phyloP scores from a whole-genome alignment of 805 yeast species.

The Ogataea sp. region DNA sequence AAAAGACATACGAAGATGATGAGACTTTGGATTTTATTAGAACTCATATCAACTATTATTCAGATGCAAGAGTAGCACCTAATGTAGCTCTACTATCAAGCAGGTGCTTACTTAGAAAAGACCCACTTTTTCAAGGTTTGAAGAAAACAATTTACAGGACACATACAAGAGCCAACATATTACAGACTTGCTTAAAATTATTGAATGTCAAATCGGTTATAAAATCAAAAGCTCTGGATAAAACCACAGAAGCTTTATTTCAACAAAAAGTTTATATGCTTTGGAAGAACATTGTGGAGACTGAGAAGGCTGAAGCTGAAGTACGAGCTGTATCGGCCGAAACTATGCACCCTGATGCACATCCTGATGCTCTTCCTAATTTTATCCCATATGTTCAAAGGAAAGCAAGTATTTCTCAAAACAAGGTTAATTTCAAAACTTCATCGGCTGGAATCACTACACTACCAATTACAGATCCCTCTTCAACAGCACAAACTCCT shows the following conservation, averaged over 20 bases:
- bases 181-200: not conserved
- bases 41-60: not conserved
- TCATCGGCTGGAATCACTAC: too few relatives aligned
- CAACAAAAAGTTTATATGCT: not conserved
- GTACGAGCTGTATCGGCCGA: not conserved
- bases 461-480: too few relatives aligned
- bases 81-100: constrained; percentile 8
- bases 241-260: not conserved
- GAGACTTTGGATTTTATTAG: constrained; percentile 13
- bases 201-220: constrained; percentile 1
- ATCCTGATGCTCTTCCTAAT: not conserved
- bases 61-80: not conserved
- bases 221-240: not conserved
- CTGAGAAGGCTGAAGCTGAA: not conserved
- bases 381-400: too few relatives aligned
- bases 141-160: not conserved
- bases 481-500: too few relatives aligned
- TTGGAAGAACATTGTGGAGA: not conserved
- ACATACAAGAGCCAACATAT: not conserved
- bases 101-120: constrained; percentile 4
- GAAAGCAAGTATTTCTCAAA: too few relatives aligned
- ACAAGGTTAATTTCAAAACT: too few relatives aligned
- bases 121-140: constrained; percentile 7
- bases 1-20: not conserved
- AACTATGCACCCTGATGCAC: too few relatives aligned